Base-by-base conservation (phyloP, 2,329 filamentous ascomycete genomes). In the Tolypocladium ophioglossoides region DNA sequence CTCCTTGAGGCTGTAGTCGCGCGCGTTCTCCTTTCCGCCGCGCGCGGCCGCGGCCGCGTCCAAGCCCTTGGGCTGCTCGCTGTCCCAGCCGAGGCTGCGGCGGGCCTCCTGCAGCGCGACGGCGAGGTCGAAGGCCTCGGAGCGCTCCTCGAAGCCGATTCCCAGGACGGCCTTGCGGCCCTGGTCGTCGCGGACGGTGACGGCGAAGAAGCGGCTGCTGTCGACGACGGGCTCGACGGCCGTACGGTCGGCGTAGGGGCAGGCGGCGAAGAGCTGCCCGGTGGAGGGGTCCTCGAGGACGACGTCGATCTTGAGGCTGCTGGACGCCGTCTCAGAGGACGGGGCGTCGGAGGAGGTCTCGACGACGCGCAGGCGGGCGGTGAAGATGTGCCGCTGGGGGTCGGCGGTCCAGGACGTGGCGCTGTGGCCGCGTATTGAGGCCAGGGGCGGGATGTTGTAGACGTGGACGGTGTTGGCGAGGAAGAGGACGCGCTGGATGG, bases 401-500 rank as follows among this genome's bases (percentile, higher is more conserved):
- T 85, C 79, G 49, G 77, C 75, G 32, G 89, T 95, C 90, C 90
- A 96, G 58, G 79, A 74, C 14, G 84, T 78, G 56, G 91, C 90
- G 38, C 79, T 80, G 76, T 95, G 87, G 68, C 90, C 90, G 68
- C 87, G 86, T 63, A 84, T 89, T 20, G 85, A 86, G 47, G 85
- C 78, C 55, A 91, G 76, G 27, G 90, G 89, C 20, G 90, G 90
- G 68, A 95, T 91, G 65, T 86, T 84, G 78, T 95, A 96, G 75
- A 95, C 80, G 74, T 95, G 89, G 59, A 94, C 86, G 59, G 79
- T 76, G 63, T 78, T 74, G 58, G 85, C 82, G 68, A 91, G 75
- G 79, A 89, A 91, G 68, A 95, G 85, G 67, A 94, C 77, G 68
- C 89, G 85, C 72, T 94, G 88, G 72, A 95, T 92, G 63, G 89